Evolutionary conservation across 108 stramenopile genomes (phyloP), one percentile per base, ranked within the genome.

Genomic region (Conticribra guillardii): DNA sequence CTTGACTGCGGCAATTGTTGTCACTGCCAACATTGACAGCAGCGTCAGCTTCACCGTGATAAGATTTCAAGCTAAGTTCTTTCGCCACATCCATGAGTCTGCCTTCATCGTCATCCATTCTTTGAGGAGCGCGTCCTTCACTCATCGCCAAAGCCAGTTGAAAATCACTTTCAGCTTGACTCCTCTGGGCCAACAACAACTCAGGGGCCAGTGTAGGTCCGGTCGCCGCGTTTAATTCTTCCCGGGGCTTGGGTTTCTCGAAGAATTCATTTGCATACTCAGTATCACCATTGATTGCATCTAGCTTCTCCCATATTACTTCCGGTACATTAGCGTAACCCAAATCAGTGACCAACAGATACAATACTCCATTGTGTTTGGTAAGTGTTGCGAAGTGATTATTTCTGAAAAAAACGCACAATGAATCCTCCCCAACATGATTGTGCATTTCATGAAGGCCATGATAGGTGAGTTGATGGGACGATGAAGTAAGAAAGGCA

Each of bases 331-430:
- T 74, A 63, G 86, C 83, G 74, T 96, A 98, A 45, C 97, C 97
- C 49, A 95, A 67, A 73, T 98, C 97, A 11, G 97, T 98, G n/a
- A 95, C 94, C 14, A 98, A 74, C n/a, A 95, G 66, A 53, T 87
- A 96, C 22, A 98, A 67, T 0, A 62, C 61, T 15, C 80, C 88
- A 24, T 94, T 64, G 47, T 89, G 81, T 83, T 95, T 95, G 62
- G 97, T 96, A 44, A 97, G 27, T 0, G 96, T 96, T 26, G 81
- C 87, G 71, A 97, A 99, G 51, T 99, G 98, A 62, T 98, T 97
- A 84, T 99, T 98, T 9, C 97, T 95, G 67, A 98, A 99, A 71
- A 99, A 97, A 7, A 96, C 94, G 28, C 73, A 86, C 44, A 98
- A 69, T 28, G 87, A 54, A 28, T 91, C 84, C 37, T 94, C 86